These are phyloP conservation scores for Sclerotinia subarctica DNA, from an alignment of 2,329 filamentous ascomycete genomes.

Conservation along the genomic window DNA sequence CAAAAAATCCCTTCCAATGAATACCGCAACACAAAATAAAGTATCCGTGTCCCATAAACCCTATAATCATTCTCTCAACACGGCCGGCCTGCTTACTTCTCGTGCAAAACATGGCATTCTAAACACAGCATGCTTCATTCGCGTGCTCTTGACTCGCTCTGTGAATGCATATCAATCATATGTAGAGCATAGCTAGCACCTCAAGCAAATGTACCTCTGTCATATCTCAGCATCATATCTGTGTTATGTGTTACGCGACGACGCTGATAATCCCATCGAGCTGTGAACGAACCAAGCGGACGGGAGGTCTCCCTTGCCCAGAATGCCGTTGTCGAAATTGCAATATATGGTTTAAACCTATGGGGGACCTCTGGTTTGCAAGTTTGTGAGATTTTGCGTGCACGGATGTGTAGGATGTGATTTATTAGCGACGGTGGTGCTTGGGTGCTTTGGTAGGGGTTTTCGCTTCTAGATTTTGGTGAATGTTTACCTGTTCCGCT, in stretches of 20 bases:
- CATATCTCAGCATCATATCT: background rate
- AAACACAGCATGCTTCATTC: background rate
- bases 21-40: background rate
- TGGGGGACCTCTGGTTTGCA: background rate
- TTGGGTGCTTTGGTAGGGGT: background rate
- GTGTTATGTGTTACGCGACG: background rate
- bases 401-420: background rate
- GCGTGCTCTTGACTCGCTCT: background rate
- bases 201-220: background rate
- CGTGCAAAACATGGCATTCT: conserved; percentile 4
- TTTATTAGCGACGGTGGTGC: background rate
- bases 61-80: background rate
- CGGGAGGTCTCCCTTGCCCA: background rate
- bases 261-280: background rate
- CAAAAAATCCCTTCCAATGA: background rate
- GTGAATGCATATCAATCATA: background rate
- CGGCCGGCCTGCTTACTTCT: background rate
- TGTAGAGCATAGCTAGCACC: background rate
- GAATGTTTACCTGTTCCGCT: background rate
- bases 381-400: background rate
- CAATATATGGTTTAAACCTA: background rate
- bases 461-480: background rate
- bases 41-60: background rate
- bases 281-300: background rate
- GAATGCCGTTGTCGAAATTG: background rate